Conservation (phyloP, 148 eudicot species). For the Chenopodium suecicum region DNA sequence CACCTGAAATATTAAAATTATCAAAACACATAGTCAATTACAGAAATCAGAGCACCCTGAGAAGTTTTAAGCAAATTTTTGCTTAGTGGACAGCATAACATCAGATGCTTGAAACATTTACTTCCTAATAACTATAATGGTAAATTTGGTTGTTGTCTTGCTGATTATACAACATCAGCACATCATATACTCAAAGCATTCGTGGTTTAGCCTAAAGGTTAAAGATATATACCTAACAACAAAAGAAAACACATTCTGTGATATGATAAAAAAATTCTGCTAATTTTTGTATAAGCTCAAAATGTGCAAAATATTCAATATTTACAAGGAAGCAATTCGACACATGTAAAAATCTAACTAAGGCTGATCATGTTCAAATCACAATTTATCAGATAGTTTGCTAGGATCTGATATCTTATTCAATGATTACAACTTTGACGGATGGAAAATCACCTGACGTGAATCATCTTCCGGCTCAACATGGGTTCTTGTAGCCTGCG, state of each 20-base stretch:
- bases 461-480: slow-evolving; percentile 26
- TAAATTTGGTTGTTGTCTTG: background rate
- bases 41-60: background rate
- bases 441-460: slow-evolving; percentile 21
- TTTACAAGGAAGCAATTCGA: background rate
- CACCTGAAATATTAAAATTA: slow-evolving; percentile 39
- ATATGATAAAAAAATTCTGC: background rate
- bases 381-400: background rate
- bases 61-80: background rate
- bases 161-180: background rate
- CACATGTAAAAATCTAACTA: background rate
- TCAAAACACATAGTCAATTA: background rate
- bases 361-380: background rate
- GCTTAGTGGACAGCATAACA: background rate
- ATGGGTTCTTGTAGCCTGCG: slow-evolving; percentile 34
- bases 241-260: background rate
- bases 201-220: background rate
- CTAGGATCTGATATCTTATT: background rate
- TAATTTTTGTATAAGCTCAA: background rate
- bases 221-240: background rate
- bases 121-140: background rate
- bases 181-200: background rate
- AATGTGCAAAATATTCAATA: background rate
- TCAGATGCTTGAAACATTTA: background rate
- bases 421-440: background rate